Percentiles rank a stretch among this genome's conserved stretches.
phyloP scores from a whole-genome alignment of 495 filamentous ascomycete genomes.

The Immersiella caudata region DNA sequence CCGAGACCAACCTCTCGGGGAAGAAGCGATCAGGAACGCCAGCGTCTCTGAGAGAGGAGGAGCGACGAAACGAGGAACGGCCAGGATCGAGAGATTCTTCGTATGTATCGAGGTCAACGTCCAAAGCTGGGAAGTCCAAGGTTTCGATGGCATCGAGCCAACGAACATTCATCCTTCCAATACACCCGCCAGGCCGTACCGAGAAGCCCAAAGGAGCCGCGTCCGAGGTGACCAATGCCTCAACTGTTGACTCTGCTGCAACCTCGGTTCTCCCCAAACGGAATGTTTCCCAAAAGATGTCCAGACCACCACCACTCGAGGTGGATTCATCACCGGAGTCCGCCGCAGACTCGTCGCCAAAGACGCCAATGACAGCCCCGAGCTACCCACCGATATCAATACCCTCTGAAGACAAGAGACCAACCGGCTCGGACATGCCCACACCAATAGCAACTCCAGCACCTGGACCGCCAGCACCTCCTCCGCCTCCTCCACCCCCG shows the following conservation, averaged over 20 bases:
- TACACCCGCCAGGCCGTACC: conserved; percentile 21
- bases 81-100: conserved; percentile 44
- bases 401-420: conserved; percentile 38
- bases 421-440: conserved; percentile 37
- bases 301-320: conserved; percentile 37
- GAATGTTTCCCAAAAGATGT: conserved; percentile 41
- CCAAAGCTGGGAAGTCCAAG: conserved; percentile 50
- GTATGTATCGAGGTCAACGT: conserved; percentile 46
- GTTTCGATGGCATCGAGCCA: conserved; percentile 54
- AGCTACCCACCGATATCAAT: conserved; percentile 47
- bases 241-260: conserved; percentile 45
- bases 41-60: conserved; percentile 37
- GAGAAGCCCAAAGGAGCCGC: conserved; percentile 4
- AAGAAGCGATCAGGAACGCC: conserved; percentile 45
- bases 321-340: conserved; percentile 51
- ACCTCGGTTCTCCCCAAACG: conserved; percentile 69
- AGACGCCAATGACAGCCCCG: conserved; percentile 58
- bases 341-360: conserved; percentile 57
- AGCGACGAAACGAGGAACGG: conserved; percentile 34
- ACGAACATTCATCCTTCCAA: conserved; percentile 43
- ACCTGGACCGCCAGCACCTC: conserved; percentile 58
- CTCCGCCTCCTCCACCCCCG: conserved; percentile 83
- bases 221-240: conserved; percentile 29
- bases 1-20: conserved; percentile 51
- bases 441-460: conserved; percentile 44